Percentiles rank a stretch among this genome's conserved stretches.
phyloP scores from a whole-genome alignment of 495 filamentous ascomycete species.

The Mytilinidion resinicola region DNA sequence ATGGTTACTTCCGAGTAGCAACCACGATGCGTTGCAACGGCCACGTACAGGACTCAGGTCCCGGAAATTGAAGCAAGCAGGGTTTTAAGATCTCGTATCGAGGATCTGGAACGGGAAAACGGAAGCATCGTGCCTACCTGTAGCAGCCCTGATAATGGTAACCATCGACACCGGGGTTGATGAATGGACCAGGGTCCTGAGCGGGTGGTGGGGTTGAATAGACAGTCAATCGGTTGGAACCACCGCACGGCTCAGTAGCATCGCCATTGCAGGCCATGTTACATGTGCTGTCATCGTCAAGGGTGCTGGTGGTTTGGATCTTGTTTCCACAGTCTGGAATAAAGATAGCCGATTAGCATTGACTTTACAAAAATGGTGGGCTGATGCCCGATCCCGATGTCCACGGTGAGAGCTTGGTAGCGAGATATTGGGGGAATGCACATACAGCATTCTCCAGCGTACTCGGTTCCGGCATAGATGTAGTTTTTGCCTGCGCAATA shows the following conservation, averaged over 20 bases:
- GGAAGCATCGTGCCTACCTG: conserved; percentile 10
- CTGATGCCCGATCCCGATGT: not conserved
- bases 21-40: no score
- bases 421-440: not conserved
- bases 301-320: not conserved
- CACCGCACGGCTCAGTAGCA: conserved; percentile 18
- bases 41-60: no score
- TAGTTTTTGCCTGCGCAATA: conserved; percentile 8
- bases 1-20: no score
- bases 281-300: conserved; percentile 7
- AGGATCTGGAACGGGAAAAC: not conserved
- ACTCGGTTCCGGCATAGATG: conserved; percentile 32
- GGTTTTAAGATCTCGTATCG: not conserved
- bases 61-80: not conserved
- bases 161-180: conserved; percentile 20
- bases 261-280: conserved; percentile 23
- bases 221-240: conserved; percentile 17
- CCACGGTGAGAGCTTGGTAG: not conserved
- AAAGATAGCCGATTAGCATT: not conserved
- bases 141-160: conserved; percentile 20
- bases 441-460: conserved; percentile 34
- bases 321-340: conserved; percentile 17
- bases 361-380: no score
- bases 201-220: conserved; percentile 19
- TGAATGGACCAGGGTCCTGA: conserved; percentile 12